Evolutionary conservation across 1,284 basidiomycete genomes (phyloP), one percentile per base, ranked within the genome.

Genomic region (Dichomitus squalens): DNA sequence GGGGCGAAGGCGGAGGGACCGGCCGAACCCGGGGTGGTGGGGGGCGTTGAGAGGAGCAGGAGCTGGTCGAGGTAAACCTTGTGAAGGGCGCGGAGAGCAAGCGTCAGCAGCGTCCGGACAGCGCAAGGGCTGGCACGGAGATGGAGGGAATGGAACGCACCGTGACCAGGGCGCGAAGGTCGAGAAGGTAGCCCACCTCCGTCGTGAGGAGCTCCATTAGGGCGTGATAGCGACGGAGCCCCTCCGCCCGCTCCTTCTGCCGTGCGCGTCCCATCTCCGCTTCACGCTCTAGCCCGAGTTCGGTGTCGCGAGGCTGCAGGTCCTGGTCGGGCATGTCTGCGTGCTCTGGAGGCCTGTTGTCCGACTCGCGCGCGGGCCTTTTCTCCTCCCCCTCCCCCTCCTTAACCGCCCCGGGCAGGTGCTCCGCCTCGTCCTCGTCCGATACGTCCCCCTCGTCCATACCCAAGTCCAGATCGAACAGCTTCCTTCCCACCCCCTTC

Each of bases 161-260:
- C 63, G 81, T 82, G 44, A 94, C 88, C 40, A 97, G 80, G 12
- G 82, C 82, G 56, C 85, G 82, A 63, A 97, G 72, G 71, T 95
- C 92, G 51, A 81, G 73, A 12, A 94, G 79, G 70, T 96, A 97
- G 6, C 85, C 84, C 18, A 86, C 78, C 74, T 97, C 95, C 0
- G 93, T 95, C 59, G 85, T 81, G 33, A 96, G 79, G 33, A 97
- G 78, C 73, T 97, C 95, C 65, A 83, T 77, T 56, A 94, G 78
- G 2, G 88, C 88, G 64, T 93, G 85, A 60, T 81, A 86, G 54
- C 79, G 80, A 55, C 66, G 63, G 46, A 56, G 51, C 36, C 59
- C 49, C 55, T 58, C 58, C 39, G 60, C 52, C 21, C 58, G 52
- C 50, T 65, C 52, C 55, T 57, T 53, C 49, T 62, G 56, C 43